Conservation (phyloP, 2,329 filamentous ascomycete species). For the Pseudopithomyces chartarum region DNA sequence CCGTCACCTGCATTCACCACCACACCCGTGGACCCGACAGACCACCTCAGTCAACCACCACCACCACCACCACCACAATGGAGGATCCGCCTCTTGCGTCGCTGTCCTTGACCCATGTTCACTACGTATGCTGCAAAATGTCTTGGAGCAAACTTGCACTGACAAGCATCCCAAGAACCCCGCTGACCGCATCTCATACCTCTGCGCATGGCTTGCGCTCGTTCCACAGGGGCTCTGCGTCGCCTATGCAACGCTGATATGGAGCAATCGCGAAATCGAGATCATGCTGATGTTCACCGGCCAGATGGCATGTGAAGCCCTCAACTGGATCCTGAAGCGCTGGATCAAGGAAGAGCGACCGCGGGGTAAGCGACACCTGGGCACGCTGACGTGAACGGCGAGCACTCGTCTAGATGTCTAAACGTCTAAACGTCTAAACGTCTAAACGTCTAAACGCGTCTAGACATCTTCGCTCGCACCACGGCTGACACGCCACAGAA, state of each 20-base stretch:
- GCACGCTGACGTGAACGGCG: too few species aligned
- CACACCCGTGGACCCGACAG: too few species aligned
- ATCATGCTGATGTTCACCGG: conserved; percentile 88
- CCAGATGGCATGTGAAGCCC: conserved; percentile 86
- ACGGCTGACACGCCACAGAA: conserved; percentile 48
- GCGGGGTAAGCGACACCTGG: conserved; percentile 72
- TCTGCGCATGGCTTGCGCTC: conserved; percentile 92
- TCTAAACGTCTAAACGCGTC: too few species aligned
- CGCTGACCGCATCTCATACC: conserved; percentile 78
- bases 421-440: too few species aligned
- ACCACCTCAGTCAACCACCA: too few species aligned
- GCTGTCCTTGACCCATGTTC: conserved; percentile 91
- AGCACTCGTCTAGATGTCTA: too few species aligned
- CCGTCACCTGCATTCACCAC: not conserved
- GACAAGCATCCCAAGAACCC: conserved; percentile 71
- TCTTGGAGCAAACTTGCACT: conserved; percentile 4
- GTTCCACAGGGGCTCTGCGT: conserved; percentile 90
- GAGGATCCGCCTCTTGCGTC: conserved; percentile 73
- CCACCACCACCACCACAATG: conserved; percentile 35
- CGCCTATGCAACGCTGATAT: conserved; percentile 86
- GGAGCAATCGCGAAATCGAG: conserved; percentile 89
- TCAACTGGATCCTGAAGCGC: conserved; percentile 90
- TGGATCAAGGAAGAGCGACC: conserved; percentile 92
- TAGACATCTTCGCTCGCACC: conserved; percentile 10
- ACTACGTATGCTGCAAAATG: conserved; percentile 68